Percentiles rank a stretch among this genome's conserved stretches.
These are phyloP conservation scores for Zygosaccharomyces bisporus DNA, from an alignment of 805 yeast genomes.

Conservation along the genomic window DNA sequence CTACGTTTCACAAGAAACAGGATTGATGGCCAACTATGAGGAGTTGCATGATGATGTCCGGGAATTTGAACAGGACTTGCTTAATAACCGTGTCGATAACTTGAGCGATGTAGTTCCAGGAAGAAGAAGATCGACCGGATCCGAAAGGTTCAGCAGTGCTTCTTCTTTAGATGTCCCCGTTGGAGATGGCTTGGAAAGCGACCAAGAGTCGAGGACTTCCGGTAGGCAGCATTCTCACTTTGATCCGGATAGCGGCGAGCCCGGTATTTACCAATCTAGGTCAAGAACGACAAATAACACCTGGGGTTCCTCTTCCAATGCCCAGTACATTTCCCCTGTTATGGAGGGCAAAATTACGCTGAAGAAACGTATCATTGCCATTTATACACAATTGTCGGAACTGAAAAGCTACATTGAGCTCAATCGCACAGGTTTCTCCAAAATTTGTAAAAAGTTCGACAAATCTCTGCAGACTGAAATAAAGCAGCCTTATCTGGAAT, in stretches of 20 bases:
- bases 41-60: slow-evolving; percentile 58
- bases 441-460: slow-evolving; percentile 89
- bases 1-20: slow-evolving; percentile 59
- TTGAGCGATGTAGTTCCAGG: slow-evolving; percentile 19
- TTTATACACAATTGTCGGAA: slow-evolving; percentile 75
- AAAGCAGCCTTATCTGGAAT: slow-evolving; percentile 53
- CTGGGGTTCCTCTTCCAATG: slow-evolving; percentile 7
- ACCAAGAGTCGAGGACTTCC: slow-evolving; percentile 7
- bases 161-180: slow-evolving; percentile 7
- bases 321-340: slow-evolving; percentile 17
- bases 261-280: slow-evolving; percentile 12
- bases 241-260: slow-evolving; percentile 8
- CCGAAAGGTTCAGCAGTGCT: slow-evolving; percentile 15
- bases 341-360: slow-evolving; percentile 48
- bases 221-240: slow-evolving; percentile 3
- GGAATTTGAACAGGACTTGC: slow-evolving; percentile 46
- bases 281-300: slow-evolving; percentile 15
- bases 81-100: slow-evolving; percentile 19
- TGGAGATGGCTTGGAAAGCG: slow-evolving; percentile 9
- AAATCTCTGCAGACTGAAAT: slow-evolving; percentile 65
- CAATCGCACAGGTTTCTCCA: slow-evolving; percentile 83
- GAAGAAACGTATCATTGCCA: slow-evolving; percentile 59
- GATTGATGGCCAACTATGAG: slow-evolving; percentile 41
- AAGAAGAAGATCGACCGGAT: slow-evolving; percentile 14
- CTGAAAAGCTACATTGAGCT: slow-evolving; percentile 78